Base-by-base conservation (phyloP, 164 flowering plant genomes). In the Tetrastigma voinierianum region DNA sequence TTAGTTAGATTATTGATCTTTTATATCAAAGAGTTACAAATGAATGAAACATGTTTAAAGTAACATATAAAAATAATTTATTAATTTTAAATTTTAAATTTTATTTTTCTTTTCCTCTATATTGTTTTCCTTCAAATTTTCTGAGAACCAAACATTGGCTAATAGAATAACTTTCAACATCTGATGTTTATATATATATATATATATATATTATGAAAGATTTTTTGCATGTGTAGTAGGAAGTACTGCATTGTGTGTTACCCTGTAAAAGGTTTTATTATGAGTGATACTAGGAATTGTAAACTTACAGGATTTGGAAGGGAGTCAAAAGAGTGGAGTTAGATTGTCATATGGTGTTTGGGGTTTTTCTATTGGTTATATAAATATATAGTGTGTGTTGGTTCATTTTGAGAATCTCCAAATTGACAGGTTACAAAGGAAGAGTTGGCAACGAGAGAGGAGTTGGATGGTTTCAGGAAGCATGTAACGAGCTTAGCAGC, bases 401-500 rank as follows among this genome's bases (percentile, higher is more conserved):
- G 14, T 24, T 53, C 4, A 3, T 3, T 40, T 58, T 19, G 3
- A 44, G 43, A 49, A n/a, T 21, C 25, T 54, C 23, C 6, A 25
- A 25, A 32, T 32, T 67, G 51, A 59, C 84, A 95, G 98, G 97
- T 95, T 11, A 92, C 99, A 0, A 95, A 95, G 80, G 97, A 92
- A 76, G 98, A 90, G 72, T 72, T 95, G 78, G 82, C 97, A 1
- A 81, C 80, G 62, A 86, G 85, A 71, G 91, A 82, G 59, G 98
- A 95, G 67, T 70, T 95, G 76, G 93, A 83, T 64, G 82, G 79
- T 49, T 90, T 95, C 73, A 82, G 87, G 65, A 92, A 90, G 80
- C 98, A 92, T 45, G 98, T 93, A 40, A 92, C 99, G 18, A 95
- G 98, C 82, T 78, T 95, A 74, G 99, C 99, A 14, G 98, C 99